Base-by-base conservation (phyloP, 2,329 filamentous ascomycete species). In the Zasmidium cellare region DNA sequence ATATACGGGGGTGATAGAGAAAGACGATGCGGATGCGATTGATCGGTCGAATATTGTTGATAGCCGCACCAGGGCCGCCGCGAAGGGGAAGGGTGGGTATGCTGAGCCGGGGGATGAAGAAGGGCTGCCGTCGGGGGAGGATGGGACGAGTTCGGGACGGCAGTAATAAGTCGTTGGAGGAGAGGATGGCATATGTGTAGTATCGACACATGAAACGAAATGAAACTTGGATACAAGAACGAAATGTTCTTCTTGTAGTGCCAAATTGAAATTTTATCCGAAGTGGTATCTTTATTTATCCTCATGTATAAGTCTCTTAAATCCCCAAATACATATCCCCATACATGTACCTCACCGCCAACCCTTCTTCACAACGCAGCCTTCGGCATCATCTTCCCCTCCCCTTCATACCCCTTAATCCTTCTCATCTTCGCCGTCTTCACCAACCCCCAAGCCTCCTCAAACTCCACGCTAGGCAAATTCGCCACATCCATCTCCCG, bases 51-150 rank as follows among this genome's bases (percentile, higher is more conserved):
- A 82, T 61, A 80, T 82, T 41, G 64, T 82, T 5, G 71, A 76
- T 2, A 71, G 69, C 23, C 77, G 79, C 25, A 82, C 80, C 7
- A 74, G 80, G 18, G 79, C 79, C 55, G 79, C 78, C 0, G 67
- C 76, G 0, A 80, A 80, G 72, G 35, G 71, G 44, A 60, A 70
- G 35, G 79, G 80, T 18, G 72, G 73, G 0, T 82, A 82, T 63
- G 61, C 67, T 1, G 80, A 83, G 74, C 80, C 80, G n/a, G 77
- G 78, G 25, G 80, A 82, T 62, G 79, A 82, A 55, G 80, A 82
- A 69, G 76, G 69, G 47, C 51, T 72, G 35, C 68, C 68, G 2
- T 60, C 60, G 23, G 44, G 63, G 22, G 60, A 67, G 9, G 65
- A 67, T 61, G 66, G 67, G 2, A 68, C 65, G 9, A 62, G 58